Conservation (phyloP, 768 basidiomycete genomes). For the Termitomyces titanicus region DNA sequence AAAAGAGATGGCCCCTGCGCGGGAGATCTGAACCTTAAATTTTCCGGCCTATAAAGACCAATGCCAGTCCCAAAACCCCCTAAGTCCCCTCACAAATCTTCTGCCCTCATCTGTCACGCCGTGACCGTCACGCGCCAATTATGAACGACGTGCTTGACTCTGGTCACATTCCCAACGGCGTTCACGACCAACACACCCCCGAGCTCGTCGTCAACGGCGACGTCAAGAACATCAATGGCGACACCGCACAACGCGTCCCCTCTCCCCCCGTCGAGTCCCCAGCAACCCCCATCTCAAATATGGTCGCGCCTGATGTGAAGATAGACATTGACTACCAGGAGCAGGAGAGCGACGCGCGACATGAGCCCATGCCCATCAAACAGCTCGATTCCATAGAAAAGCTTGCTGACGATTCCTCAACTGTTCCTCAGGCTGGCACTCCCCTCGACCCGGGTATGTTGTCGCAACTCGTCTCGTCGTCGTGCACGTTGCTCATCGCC, state of each 20-base stretch:
- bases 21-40: constrained; percentile 85
- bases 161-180: constrained; percentile 38
- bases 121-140: constrained; percentile 76
- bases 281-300: constrained; percentile 55
- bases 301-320: constrained; percentile 50
- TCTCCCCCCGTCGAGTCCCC: constrained; percentile 51
- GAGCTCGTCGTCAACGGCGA: constrained; percentile 33
- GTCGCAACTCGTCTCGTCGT: constrained; percentile 14
- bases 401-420: constrained; percentile 35
- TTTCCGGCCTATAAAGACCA: constrained; percentile 75
- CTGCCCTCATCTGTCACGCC: constrained; percentile 53
- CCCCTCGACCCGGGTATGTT: constrained; percentile 51
- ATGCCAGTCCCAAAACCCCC: constrained; percentile 64
- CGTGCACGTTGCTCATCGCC: constrained; percentile 21
- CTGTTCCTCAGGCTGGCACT: constrained; percentile 39
- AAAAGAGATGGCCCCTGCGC: constrained; percentile 62
- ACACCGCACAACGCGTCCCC: constrained; percentile 27
- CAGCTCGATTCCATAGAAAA: constrained; percentile 34
- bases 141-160: constrained; percentile 56
- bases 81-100: constrained; percentile 77
- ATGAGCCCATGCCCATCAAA: constrained; percentile 54
- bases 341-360: constrained; percentile 65
- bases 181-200: constrained; percentile 28
- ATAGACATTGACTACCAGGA: constrained; percentile 60
- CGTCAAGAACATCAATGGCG: constrained; percentile 32